Percentiles rank a stretch among this genome's conserved stretches.
Evolutionary conservation across 208 protist species (phyloP).

Genomic region (Acanthamoeba healyi): DNA sequence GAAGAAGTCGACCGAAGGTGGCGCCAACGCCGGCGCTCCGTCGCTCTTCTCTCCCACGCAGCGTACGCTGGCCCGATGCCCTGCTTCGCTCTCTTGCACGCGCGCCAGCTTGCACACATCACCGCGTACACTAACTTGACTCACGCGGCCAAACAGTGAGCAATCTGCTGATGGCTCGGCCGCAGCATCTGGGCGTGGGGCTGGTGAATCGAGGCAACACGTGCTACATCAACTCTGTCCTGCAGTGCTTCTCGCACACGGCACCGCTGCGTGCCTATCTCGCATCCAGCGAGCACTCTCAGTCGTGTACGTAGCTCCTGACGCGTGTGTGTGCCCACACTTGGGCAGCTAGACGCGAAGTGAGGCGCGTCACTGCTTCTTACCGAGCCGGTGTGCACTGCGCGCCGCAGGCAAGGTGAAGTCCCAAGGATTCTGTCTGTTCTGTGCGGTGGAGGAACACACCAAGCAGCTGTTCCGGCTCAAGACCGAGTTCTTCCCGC

Average conservation of each 20-base stretch:
- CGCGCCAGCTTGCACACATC: too few species aligned
- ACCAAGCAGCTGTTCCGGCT: neutral
- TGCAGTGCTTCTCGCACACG: slow-evolving; percentile 73
- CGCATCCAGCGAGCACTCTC: slow-evolving; percentile 23
- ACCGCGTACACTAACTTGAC: too few species aligned
- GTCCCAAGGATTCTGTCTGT: neutral
- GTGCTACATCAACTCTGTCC: slow-evolving; percentile 79
- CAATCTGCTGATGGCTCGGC: neutral
- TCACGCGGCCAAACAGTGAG: too few species aligned
- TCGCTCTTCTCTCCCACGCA: neutral
- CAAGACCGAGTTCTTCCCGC: slow-evolving; percentile 68
- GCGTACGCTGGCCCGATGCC: too few species aligned
- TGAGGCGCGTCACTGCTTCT: too few species aligned
- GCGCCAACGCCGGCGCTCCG: neutral
- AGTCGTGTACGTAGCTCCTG: slow-evolving; percentile 33
- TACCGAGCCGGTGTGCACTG: neutral
- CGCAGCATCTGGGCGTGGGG: slow-evolving; percentile 37
- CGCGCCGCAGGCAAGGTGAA: neutral
- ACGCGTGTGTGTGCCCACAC: too few species aligned
- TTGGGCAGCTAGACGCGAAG: neutral
- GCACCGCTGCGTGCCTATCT: slow-evolving; percentile 9
- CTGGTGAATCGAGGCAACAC: slow-evolving; percentile 73
- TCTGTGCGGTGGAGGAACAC: slow-evolving; percentile 62
- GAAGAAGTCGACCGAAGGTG: slow-evolving; percentile 9
- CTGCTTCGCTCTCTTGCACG: too few species aligned